Percentiles rank a stretch among this genome's conserved stretches.
Evolutionary conservation across 2,329 filamentous ascomycete species (phyloP).

Genomic region (Teratosphaeria zuluensis): DNA sequence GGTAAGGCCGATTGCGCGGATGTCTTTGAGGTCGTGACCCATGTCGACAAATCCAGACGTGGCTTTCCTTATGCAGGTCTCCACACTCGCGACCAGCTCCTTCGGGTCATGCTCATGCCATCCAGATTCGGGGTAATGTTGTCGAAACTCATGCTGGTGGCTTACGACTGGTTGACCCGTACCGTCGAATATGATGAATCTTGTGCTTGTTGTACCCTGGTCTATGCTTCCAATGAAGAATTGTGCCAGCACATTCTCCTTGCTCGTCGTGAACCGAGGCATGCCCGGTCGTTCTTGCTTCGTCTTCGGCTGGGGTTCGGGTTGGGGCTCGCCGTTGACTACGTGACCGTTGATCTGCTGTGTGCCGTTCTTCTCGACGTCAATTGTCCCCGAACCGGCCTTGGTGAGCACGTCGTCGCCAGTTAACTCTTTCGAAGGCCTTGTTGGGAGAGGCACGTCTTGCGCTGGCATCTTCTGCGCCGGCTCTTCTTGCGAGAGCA

Average conservation of each 20-base stretch:
- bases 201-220: conserved; percentile 79
- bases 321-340: neutral
- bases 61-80: conserved; percentile 66
- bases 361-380: neutral
- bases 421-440: neutral
- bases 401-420: neutral
- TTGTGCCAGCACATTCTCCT: conserved; percentile 24
- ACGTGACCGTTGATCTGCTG: neutral
- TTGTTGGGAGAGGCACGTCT: neutral
- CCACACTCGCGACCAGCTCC: conserved; percentile 62
- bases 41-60: conserved; percentile 57
- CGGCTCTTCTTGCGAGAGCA: neutral
- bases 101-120: conserved; percentile 82
- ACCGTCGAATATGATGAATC: conserved; percentile 84
- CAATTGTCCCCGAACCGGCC: neutral
- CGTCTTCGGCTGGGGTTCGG: neutral
- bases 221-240: conserved; percentile 83
- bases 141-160: conserved; percentile 79
- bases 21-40: conserved; percentile 56
- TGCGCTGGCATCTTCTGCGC: neutral
- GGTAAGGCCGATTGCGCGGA: conserved; percentile 71
- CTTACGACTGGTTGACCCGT: conserved; percentile 67
- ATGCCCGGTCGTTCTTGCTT: conserved; percentile 7
- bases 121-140: conserved; percentile 77
- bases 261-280: conserved; percentile 23